Conservation (phyloP, 208 protist species). For the Acanthamoeba healyi region DNA sequence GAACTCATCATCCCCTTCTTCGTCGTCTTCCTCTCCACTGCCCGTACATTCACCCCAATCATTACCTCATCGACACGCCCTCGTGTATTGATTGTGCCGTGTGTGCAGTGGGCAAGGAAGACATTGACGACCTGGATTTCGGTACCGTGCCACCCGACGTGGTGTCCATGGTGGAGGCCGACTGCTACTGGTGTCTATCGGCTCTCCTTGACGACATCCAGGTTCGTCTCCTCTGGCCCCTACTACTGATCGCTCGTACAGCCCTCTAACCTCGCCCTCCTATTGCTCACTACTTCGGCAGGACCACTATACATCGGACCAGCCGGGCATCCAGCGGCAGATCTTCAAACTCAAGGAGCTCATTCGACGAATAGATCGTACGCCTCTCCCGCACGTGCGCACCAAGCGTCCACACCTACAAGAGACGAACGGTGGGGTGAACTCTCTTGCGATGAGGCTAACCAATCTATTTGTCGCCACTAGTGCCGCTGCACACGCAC, state of each 20-base stretch:
- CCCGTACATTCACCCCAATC: not conserved
- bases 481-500: constrained; percentile 82
- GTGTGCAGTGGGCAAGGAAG: not conserved
- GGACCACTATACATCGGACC: constrained; percentile 91
- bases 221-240: not conserved
- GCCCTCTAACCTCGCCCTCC: too few species aligned
- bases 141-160: constrained; percentile 47
- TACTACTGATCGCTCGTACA: too few species aligned
- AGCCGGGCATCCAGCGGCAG: constrained; percentile 91
- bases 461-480: too few species aligned
- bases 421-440: too few species aligned
- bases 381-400: constrained; percentile 15
- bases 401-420: too few species aligned
- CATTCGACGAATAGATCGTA: constrained; percentile 81
- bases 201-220: constrained; percentile 90
- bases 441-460: too few species aligned
- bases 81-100: not conserved
- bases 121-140: constrained; percentile 6
- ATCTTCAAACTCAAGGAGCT: constrained; percentile 86
- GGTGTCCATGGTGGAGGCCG: constrained; percentile 90
- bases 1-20: constrained; percentile 93
- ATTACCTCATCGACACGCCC: not conserved
- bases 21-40: constrained; percentile 88
- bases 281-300: constrained; percentile 47
- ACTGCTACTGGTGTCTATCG: constrained; percentile 92